Evolutionary conservation across 106 monocot genomes (phyloP).

Genomic region (Platanthera guangdongensis): DNA sequence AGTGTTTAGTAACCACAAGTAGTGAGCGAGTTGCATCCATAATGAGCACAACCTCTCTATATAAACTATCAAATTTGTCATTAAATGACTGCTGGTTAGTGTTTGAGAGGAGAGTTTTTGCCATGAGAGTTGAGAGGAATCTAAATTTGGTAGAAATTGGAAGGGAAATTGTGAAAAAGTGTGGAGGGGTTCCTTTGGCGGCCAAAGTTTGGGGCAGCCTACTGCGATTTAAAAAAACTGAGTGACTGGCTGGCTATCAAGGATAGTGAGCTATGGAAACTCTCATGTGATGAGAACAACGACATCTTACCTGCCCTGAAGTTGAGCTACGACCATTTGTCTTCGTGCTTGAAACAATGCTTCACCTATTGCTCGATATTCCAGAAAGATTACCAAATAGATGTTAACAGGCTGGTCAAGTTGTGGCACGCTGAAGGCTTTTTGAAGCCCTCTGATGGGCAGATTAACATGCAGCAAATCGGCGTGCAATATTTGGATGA

Average conservation of each 20-base stretch:
- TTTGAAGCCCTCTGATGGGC: background rate
- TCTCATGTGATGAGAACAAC: background rate
- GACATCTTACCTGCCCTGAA: slow-evolving; percentile 8
- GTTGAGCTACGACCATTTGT: slow-evolving; percentile 23
- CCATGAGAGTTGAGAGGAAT: background rate
- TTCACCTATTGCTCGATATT: slow-evolving; percentile 26
- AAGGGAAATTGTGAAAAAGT: slow-evolving; percentile 35
- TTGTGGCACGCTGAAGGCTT: slow-evolving; percentile 24
- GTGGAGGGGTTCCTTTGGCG: slow-evolving; percentile 24
- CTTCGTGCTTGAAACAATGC: slow-evolving; percentile 18
- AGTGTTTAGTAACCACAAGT: slow-evolving; percentile 27
- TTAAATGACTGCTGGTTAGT: slow-evolving; percentile 22
- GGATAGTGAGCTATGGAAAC: slow-evolving; percentile 17
- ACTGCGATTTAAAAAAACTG: slow-evolving; percentile 3
- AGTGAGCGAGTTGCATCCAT: slow-evolving; percentile 11
- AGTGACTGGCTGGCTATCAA: slow-evolving; percentile 14
- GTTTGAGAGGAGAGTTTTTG: slow-evolving; percentile 30
- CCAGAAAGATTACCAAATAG: slow-evolving; percentile 12
- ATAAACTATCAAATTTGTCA: slow-evolving; percentile 6
- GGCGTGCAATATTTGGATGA: slow-evolving; percentile 12
- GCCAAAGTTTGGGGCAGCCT: slow-evolving; percentile 24
- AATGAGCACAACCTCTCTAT: slow-evolving; percentile 4
- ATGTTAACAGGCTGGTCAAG: slow-evolving; percentile 6
- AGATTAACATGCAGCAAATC: background rate
- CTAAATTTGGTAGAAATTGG: slow-evolving; percentile 13